Evolutionary conservation across 768 basidiomycete genomes (phyloP).

Genomic region (Lepiota brunneoincarnata): DNA sequence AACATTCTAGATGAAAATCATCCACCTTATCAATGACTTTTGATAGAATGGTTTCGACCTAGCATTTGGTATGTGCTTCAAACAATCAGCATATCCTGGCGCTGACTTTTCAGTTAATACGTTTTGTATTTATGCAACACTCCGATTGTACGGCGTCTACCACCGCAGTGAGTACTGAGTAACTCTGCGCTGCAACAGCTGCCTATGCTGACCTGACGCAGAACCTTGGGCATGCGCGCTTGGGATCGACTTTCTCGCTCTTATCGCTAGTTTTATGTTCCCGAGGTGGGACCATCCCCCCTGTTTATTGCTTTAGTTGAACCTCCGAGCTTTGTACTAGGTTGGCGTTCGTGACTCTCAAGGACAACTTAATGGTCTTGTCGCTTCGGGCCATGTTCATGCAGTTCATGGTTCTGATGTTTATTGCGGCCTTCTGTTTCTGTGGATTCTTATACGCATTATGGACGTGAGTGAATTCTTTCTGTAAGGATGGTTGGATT

Average conservation of each 20-base stretch:
- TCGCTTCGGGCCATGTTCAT: slow-evolving; percentile 89
- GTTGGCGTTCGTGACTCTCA: slow-evolving; percentile 87
- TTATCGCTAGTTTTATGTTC: slow-evolving; percentile 90
- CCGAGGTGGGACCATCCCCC: slow-evolving; percentile 52
- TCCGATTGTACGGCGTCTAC: slow-evolving; percentile 79
- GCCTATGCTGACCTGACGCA: slow-evolving; percentile 22
- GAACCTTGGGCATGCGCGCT: slow-evolving; percentile 64
- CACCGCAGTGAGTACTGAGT: slow-evolving; percentile 61
- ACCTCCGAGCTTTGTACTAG: slow-evolving; percentile 31
- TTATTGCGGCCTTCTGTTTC: slow-evolving; percentile 88
- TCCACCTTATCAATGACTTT: slow-evolving; percentile 10
- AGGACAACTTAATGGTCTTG: slow-evolving; percentile 76
- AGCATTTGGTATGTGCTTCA: slow-evolving; percentile 65
- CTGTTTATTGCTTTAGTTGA: not conserved
- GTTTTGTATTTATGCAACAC: slow-evolving; percentile 70
- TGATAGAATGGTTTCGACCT: slow-evolving; percentile 88
- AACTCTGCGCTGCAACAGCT: not conserved
- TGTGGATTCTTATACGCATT: slow-evolving; percentile 90
- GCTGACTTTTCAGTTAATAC: slow-evolving; percentile 56
- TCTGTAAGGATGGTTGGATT: not conserved
- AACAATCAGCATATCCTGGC: not conserved
- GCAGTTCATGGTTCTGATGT: slow-evolving; percentile 83
- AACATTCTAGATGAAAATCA: not conserved
- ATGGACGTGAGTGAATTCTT: slow-evolving; percentile 70
- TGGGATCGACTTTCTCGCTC: slow-evolving; percentile 81